Percentiles rank a stretch among this genome's conserved stretches.
These are phyloP conservation scores for Sporothrix protearum DNA, from an alignment of 2,329 filamentous ascomycete genomes.

Conservation along the genomic window DNA sequence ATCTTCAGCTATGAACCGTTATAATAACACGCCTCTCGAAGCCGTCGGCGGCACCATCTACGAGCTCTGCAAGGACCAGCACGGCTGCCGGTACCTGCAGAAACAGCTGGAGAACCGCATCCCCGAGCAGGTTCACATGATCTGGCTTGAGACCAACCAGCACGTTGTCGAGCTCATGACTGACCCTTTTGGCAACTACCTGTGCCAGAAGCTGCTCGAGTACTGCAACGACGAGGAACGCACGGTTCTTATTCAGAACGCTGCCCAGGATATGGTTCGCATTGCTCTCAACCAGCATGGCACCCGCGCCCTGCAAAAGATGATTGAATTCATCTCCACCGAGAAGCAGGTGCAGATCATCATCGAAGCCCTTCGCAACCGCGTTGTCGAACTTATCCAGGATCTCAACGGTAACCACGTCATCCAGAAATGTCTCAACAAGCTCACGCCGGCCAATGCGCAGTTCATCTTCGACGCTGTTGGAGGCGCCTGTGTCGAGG, in stretches of 20 bases:
- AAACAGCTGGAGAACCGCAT: conserved; percentile 93
- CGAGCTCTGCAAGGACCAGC: conserved; percentile 91
- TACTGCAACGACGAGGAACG: conserved; percentile 94
- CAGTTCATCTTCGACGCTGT: conserved; percentile 98
- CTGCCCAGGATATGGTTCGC: conserved; percentile 78
- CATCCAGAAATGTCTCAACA: conserved; percentile 98
- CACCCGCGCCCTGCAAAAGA: conserved; percentile 94
- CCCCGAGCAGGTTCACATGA: conserved; percentile 79
- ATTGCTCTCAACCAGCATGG: conserved; percentile 97
- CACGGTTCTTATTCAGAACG: conserved; percentile 86
- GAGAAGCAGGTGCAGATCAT: conserved; percentile 81
- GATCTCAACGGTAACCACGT: conserved; percentile 98
- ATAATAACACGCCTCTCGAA: conserved; percentile 78
- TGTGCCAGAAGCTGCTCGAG: conserved; percentile 97
- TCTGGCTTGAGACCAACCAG: conserved; percentile 88
- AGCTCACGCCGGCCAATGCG: conserved; percentile 76
- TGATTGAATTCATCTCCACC: conserved; percentile 95
- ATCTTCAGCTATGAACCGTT: conserved; percentile 65
- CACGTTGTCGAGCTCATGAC: conserved; percentile 98
- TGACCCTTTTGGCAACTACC: conserved; percentile 97
- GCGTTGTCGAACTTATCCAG: conserved; percentile 92
- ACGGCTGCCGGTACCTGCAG: conserved; percentile 93
- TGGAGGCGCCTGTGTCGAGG: conserved; percentile 77
- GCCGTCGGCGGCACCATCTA: conserved; percentile 81
- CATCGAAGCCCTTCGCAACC: conserved; percentile 74